Percentiles rank a stretch among this genome's conserved stretches.
phyloP scores from a whole-genome alignment of 805 yeast genomes.

The Candida dajiaensis region DNA sequence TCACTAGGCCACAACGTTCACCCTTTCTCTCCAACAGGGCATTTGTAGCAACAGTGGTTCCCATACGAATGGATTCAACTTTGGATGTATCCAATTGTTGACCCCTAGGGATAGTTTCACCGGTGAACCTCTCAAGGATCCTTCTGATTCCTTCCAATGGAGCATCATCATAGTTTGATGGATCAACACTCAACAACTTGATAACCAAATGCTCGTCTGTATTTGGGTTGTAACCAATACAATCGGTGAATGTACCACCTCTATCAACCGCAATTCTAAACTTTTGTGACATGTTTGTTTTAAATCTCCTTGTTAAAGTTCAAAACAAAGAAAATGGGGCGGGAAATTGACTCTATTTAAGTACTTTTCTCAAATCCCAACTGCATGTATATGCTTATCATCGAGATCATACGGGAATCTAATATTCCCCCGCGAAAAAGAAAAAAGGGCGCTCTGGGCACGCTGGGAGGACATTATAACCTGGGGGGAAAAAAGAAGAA shows the following conservation, averaged over 20 bases:
- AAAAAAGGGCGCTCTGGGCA: too few relatives aligned
- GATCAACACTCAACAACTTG: conserved; percentile 84
- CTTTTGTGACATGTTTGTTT: neutral
- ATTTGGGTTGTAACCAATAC: conserved; percentile 46
- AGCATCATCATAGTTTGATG: conserved; percentile 82
- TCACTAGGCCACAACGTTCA: conserved; percentile 75
- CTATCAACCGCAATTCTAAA: conserved; percentile 45
- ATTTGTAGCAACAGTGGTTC: conserved; percentile 95
- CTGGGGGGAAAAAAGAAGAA: too few relatives aligned
- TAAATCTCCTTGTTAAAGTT: too few relatives aligned
- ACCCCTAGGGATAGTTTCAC: conserved; percentile 50
- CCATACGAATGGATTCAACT: conserved; percentile 75
- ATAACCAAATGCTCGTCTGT: conserved; percentile 38
- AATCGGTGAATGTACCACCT: conserved; percentile 89
- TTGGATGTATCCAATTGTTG: conserved; percentile 53
- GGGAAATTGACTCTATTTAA: too few relatives aligned
- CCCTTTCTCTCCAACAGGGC: conserved; percentile 92
- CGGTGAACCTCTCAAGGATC: conserved; percentile 56
- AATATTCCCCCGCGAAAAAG: neutral
- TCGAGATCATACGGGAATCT: neutral
- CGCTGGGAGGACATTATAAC: neutral
- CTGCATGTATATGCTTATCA: neutral
- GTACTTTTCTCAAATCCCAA: too few relatives aligned
- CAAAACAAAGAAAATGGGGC: too few relatives aligned
- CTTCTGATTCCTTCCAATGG: conserved; percentile 89